A percentile compares a stretch with the other conserved stretches of the same genome.
Conservation (phyloP, 1,284 basidiomycete genomes). For the Cutaneotrichosporon cutaneum region DNA sequence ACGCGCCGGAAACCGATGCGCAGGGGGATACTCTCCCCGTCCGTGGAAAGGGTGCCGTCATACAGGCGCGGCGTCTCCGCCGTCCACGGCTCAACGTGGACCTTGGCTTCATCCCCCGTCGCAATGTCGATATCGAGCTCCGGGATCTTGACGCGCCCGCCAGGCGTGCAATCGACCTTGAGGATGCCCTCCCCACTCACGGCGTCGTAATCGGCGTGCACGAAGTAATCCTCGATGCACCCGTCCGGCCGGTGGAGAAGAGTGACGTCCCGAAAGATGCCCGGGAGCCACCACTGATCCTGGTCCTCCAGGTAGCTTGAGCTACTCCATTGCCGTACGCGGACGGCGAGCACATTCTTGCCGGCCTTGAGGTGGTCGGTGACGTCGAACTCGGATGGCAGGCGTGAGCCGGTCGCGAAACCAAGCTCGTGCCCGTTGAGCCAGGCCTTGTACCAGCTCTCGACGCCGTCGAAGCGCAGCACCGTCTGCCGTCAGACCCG, state of each 20-base stretch:
- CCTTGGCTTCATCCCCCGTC: slow-evolving; percentile 9
- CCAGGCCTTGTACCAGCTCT: slow-evolving; percentile 33
- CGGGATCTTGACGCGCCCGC: slow-evolving; percentile 22
- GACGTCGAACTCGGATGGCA: slow-evolving; percentile 30
- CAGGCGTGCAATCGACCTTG: slow-evolving; percentile 24
- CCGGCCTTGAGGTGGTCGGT: slow-evolving; percentile 4
- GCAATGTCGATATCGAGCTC: slow-evolving; percentile 27
- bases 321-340: slow-evolving; percentile 30
- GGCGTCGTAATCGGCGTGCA: slow-evolving; percentile 26
- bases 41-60: slow-evolving; percentile 1
- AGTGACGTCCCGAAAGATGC: slow-evolving; percentile 32
- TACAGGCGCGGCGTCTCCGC: slow-evolving; percentile 31
- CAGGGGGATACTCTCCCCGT: slow-evolving; percentile 25
- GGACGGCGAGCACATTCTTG: slow-evolving; percentile 23
- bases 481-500: too few relatives aligned
- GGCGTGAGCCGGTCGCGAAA: slow-evolving; percentile 21
- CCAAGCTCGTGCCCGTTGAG: slow-evolving; percentile 29
- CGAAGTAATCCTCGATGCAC: slow-evolving; percentile 26
- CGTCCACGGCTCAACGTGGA: slow-evolving; percentile 27
- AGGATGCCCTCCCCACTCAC: slow-evolving; percentile 22
- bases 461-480: slow-evolving; percentile 33
- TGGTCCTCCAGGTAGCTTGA: slow-evolving; percentile 31
- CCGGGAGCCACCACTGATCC: slow-evolving; percentile 35
- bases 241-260: slow-evolving; percentile 26
- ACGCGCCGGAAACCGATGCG: slow-evolving; percentile 34